Evolutionary conservation across 495 filamentous ascomycete species (phyloP).

Genomic region (Hypoxylon subgilvum): DNA sequence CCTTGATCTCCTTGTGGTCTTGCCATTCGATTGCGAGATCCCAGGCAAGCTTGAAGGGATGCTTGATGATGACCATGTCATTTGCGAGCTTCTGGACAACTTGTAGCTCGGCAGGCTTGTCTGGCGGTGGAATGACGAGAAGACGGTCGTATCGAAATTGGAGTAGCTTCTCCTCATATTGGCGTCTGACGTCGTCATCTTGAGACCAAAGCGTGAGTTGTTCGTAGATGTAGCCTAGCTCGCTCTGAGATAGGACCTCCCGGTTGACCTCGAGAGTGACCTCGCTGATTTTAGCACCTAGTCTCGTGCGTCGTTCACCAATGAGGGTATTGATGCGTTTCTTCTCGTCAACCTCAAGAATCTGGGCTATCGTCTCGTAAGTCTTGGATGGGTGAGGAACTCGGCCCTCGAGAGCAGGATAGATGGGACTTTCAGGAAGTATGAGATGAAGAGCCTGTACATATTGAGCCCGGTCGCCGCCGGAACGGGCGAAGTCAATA

Average conservation of each 20-base stretch:
- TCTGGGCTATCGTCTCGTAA: conserved; percentile 82
- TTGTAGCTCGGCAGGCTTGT: conserved; percentile 71
- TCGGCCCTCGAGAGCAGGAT: conserved; percentile 82
- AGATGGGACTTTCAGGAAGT: conserved; percentile 78
- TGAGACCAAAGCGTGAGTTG: conserved; percentile 86
- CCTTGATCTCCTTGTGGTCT: conserved; percentile 70
- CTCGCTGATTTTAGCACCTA: conserved; percentile 81
- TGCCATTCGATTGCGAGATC: conserved; percentile 87
- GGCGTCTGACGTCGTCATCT: conserved; percentile 81
- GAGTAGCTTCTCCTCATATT: conserved; percentile 90
- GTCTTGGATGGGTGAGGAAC: conserved; percentile 80
- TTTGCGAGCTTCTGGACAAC: conserved; percentile 75
- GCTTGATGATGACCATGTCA: conserved; percentile 94
- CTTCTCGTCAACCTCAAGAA: conserved; percentile 84
- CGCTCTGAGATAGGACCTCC: conserved; percentile 74
- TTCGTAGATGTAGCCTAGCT: conserved; percentile 75
- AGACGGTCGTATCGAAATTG: conserved; percentile 79
- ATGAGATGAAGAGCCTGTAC: conserved; percentile 74
- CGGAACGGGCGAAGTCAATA: conserved; percentile 66
- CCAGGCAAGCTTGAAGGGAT: conserved; percentile 91
- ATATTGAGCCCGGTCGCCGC: conserved; percentile 74
- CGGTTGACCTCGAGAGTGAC: conserved; percentile 86
- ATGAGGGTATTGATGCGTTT: conserved; percentile 91
- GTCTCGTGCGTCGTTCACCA: conserved; percentile 81
- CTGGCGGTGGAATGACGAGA: conserved; percentile 63